Evolutionary conservation across 2,329 filamentous ascomycete species (phyloP).

Genomic region (Ophiostoma novo-ulmi): DNA sequence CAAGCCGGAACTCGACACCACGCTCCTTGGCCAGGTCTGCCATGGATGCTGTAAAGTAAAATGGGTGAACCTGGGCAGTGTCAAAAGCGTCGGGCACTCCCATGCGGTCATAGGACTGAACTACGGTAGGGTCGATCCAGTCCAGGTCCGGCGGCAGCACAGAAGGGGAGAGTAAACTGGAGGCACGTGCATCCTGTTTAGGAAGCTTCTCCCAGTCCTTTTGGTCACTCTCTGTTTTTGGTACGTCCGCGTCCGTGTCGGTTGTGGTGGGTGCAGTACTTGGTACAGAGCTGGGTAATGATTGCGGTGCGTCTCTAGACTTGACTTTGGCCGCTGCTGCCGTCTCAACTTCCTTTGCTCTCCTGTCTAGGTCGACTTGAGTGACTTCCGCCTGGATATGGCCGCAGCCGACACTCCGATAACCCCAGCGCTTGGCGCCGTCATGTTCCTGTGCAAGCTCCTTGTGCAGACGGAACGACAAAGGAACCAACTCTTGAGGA

Average conservation of each 20-base stretch:
- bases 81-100: conserved; percentile 61
- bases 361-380: conserved; percentile 24
- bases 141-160: conserved; percentile 72
- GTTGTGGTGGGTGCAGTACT: not conserved
- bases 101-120: conserved; percentile 76
- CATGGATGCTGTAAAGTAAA: conserved; percentile 82
- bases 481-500: conserved; percentile 72
- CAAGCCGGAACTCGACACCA: conserved; percentile 62
- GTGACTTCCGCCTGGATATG: conserved; percentile 40
- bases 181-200: conserved; percentile 51
- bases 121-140: conserved; percentile 68
- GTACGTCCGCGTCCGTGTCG: not conserved
- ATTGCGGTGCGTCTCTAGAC: not conserved
- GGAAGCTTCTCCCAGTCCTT: conserved; percentile 58
- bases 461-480: conserved; percentile 78
- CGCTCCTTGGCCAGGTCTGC: conserved; percentile 66
- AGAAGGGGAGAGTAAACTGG: conserved; percentile 47
- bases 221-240: conserved; percentile 5
- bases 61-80: conserved; percentile 91
- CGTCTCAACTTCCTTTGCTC: conserved; percentile 29
- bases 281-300: not conserved
- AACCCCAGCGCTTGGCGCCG: conserved; percentile 78
- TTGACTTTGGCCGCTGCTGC: not conserved
- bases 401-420: conserved; percentile 72
- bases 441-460: conserved; percentile 79